Conservation (phyloP, 2,329 filamentous ascomycete genomes). For the Fusarium compactum region DNA sequence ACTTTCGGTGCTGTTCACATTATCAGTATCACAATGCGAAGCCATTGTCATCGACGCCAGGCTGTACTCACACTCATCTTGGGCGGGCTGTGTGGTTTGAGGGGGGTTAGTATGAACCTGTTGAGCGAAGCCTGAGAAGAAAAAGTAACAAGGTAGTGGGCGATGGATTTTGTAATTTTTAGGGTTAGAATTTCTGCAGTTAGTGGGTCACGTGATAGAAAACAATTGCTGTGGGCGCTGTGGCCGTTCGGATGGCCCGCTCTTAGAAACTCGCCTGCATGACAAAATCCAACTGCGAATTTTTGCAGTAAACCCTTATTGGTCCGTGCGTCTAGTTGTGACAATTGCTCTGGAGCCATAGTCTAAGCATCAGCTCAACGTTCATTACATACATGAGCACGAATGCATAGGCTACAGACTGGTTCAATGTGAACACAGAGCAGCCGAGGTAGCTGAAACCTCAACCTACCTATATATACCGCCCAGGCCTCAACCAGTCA, state of each 20-base stretch:
- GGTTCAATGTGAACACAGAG: not conserved
- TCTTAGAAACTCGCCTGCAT: not conserved
- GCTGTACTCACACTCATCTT: slow-evolving; percentile 57
- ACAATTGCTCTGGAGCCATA: not conserved
- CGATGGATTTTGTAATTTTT: slow-evolving; percentile 49
- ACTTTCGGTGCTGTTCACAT: slow-evolving; percentile 65
- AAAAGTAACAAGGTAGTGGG: slow-evolving; percentile 52
- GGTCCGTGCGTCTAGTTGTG: not conserved
- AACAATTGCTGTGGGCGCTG: not conserved
- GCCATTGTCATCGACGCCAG: slow-evolving; percentile 40
- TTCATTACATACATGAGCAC: not conserved
- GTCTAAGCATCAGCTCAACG: not conserved
- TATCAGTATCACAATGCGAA: slow-evolving; percentile 45
- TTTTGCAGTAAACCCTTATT: not conserved
- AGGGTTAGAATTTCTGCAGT: slow-evolving; percentile 46
- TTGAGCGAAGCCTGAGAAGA: slow-evolving; percentile 52
- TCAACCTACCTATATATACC: not conserved
- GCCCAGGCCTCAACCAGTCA: not conserved
- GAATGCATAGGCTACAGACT: not conserved
- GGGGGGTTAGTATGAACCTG: slow-evolving; percentile 53
- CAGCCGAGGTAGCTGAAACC: not conserved
- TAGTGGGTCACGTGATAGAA: slow-evolving; percentile 14
- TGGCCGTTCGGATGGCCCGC: not conserved
- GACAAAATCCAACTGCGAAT: not conserved
- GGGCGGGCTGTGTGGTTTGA: slow-evolving; percentile 54